Evolutionary conservation across 78 protist genomes (phyloP), one percentile per base, ranked within the genome.

Genomic region (Dictyostelium citrinum): DNA sequence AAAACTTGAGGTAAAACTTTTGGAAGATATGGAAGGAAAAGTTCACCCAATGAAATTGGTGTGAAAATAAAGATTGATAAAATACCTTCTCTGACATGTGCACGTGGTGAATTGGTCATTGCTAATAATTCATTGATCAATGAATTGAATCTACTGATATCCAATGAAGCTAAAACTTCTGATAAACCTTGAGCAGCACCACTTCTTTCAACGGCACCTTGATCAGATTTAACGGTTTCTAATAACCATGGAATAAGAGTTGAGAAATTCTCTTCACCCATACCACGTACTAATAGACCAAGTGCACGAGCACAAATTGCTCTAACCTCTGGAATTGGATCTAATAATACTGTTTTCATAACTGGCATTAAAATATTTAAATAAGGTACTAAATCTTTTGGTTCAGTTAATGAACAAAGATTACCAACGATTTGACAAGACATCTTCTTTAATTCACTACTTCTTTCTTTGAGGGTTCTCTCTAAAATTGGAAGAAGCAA

Each of bases 161-260:
- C 95, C 20, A 95, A 67, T 45, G 86, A 39, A n/a, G 97, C 93
- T 2, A 97, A 12, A 6, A 96, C 97, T 75, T 96, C 97, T 24
- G 95, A 81, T 20, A 96, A 95, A 72, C 95, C 98, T 82, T 96
- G 98, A 29, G 98, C 98, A 0, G 99, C 98, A 41, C 98, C 99
- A 35, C 95, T 24, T 51, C 98, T 93, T 83, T 97, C 99, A 22
- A 97, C 98, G 14, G 96, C 64, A 60, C 96, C 70, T 35, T 7
- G 35, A 11, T 91, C 98, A 9, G 96, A 60, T 33, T 55, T 22
- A 39, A 96, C 86, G 22, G 90, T 86, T 31, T 71, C 96, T 24
- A 91, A 60, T 67, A 97, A 78, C 98, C 98, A 96, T 41, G 97
- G 93, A 22, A 97, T 68, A 7, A 97, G 90, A 1, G 83, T 97